Evolutionary conservation across 306 rosid genomes (phyloP), one percentile per base, ranked within the genome.

Genomic region (Cicer cuneatum): DNA sequence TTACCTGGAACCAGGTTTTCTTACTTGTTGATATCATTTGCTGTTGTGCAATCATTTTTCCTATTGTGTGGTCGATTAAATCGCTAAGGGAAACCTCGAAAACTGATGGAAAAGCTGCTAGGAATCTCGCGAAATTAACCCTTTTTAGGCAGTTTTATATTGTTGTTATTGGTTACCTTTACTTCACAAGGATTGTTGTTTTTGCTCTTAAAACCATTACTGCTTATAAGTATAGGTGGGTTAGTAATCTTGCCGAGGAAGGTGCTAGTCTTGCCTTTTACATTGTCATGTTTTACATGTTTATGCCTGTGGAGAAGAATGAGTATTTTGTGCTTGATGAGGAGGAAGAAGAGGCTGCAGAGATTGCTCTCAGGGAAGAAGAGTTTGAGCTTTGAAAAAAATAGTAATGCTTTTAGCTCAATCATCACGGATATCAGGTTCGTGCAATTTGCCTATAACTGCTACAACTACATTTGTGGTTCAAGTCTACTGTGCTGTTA

Each of bases 261-360:
- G 66, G 75, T 37, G 98, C 90, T 1, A 92, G 90, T 38, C 92
- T 92, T 13, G 82, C 60, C 3, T 92, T 92, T 71, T 92, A 90
- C 37, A 12, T 78, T 53, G 82, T 92, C 59, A 90, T 92, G 89
- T 92, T 92, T 84, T 87, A 92, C 64, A 92, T 92, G 98, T 92
- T 92, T 62, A 87, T 91, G 83, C 98, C 98, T 5, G 93, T 85
- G 69, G 96, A 88, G 88, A 87, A 65, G 52, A 78, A 78, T 42
- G 73, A 92, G 80, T 92, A 92, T 87, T 88, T 92, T 18, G 85
- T 81, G 49, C 87, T 92, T 2, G 98, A 92, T 9, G 96, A 90
- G 67, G 96, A 90, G 79, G 98, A 92, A 41, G 96, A 92, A 72
- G 98, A 92, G 84, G 96, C 96, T 0, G 98, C 96, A 0, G 98